A percentile compares a stretch with the other conserved stretches of the same genome.
These are phyloP conservation scores for Ajuga reptans DNA, from an alignment of 305 asterid species.

Conservation along the genomic window DNA sequence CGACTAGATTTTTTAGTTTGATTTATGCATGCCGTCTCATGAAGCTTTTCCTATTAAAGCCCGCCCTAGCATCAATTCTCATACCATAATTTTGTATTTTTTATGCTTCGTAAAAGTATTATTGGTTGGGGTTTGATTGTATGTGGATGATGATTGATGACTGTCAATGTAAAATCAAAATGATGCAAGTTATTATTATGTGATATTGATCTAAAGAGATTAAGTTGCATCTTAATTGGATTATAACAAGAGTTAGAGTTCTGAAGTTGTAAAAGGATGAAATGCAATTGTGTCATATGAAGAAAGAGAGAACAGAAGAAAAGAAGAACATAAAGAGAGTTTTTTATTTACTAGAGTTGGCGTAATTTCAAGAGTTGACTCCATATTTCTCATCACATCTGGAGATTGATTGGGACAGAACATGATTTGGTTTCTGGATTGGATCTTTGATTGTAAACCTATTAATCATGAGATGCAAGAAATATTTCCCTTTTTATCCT, in stretches of 20 bases:
- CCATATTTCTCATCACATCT: background rate
- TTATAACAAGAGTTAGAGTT: background rate
- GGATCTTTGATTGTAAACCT: background rate
- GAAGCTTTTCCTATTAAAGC: conserved; percentile 7
- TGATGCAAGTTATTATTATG: conserved; percentile 3
- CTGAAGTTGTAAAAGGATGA: background rate
- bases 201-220: background rate
- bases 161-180: conserved; percentile 2
- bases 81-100: background rate
- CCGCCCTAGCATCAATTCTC: conserved; percentile 1
- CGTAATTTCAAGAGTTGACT: background rate
- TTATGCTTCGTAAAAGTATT: background rate
- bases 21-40: background rate
- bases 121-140: background rate
- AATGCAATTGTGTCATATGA: background rate
- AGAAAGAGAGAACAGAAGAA: background rate
- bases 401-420: background rate
- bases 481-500: background rate
- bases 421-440: background rate
- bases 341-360: background rate
- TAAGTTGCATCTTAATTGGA: background rate
- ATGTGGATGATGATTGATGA: conserved; percentile 1
- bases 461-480: background rate
- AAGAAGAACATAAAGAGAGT: background rate
- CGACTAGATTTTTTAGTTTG: background rate